phyloP scores from a whole-genome alignment of 2,329 filamentous ascomycete genomes.

The Colletotrichum lini region DNA sequence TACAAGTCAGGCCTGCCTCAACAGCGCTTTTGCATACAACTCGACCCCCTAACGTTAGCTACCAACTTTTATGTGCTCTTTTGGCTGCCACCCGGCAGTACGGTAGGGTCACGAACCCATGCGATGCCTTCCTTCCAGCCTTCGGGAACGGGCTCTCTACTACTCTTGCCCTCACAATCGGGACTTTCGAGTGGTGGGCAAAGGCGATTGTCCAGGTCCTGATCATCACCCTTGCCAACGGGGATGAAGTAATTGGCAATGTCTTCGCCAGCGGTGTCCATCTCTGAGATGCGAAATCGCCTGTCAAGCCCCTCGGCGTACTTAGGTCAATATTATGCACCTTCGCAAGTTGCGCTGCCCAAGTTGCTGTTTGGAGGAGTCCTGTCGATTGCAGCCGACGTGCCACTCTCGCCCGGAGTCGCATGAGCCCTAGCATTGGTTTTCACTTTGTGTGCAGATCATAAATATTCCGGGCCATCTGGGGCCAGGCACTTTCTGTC shows the following conservation, averaged over 20 bases:
- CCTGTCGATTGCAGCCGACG: neutral
- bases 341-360: neutral
- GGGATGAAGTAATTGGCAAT: neutral
- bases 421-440: neutral
- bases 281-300: neutral
- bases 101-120: constrained; percentile 19
- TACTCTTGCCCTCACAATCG: neutral
- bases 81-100: constrained; percentile 5
- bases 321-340: neutral
- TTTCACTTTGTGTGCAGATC: neutral
- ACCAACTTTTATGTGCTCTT: neutral
- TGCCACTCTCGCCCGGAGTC: neutral
- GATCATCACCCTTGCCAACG: neutral
- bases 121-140: constrained; percentile 14
- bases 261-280: neutral
- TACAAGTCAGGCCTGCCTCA: neutral
- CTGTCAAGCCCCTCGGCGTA: neutral
- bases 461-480: neutral
- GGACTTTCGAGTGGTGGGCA: neutral
- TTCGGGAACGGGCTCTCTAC: constrained; percentile 22
- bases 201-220: too few relatives aligned
- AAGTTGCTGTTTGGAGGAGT: neutral
- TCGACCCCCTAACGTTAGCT: neutral
- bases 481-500: neutral
- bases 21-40: too few relatives aligned